Base-by-base conservation (phyloP, 148 eudicot genomes). In the Persicaria tinctoria region DNA sequence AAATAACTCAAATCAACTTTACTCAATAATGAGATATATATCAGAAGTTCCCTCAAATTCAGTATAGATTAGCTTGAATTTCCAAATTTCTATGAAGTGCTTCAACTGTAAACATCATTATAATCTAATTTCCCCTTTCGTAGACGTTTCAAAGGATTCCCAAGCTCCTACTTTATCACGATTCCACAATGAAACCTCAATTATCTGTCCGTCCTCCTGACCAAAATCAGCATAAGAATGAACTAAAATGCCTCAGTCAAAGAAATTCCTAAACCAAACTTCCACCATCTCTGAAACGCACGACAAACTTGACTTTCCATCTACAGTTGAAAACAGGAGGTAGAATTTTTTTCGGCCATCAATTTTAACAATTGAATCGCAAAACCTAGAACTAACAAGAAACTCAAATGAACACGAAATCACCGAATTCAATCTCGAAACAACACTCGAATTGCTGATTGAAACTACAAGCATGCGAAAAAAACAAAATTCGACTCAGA, bases 401-500 rank as follows among this genome's bases (percentile, higher is more conserved):
- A 70, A 17, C 74, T 5, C 18, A 47, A 17, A 18, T 18, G 12
- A 12, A 71, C 0, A 47, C n/a, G 32, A 71, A 71, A 71, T 17
- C 41, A 48, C 44, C 32, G 41, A 71, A 46, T 50, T 48, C 41
- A 18, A 69, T 20, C 51, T 69, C 18, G 18, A 38, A 6, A 55
- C 54, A 73, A 5, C 48, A 44, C 0, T 18, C 5, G 32, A 46
- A 76, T 16, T n/a, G 27, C 17, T 45, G 16, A 9, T 8, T 54
- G 44, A 55, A 66, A 32, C 27, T 32, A 32, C 41, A 32, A 32
- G 41, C 41, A 32, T 32, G 3, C 41, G 41, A 2, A 6, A 66
- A 70, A 14, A 7, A 45, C 62, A 50, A 14, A n/a, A 50, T 85
- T 79, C 76, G 84, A 90, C 73, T 74, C 82, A 75, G 70, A 50